Conservation (phyloP, 192 early-diverging fungal species). For the Coemansia sp. region DNA sequence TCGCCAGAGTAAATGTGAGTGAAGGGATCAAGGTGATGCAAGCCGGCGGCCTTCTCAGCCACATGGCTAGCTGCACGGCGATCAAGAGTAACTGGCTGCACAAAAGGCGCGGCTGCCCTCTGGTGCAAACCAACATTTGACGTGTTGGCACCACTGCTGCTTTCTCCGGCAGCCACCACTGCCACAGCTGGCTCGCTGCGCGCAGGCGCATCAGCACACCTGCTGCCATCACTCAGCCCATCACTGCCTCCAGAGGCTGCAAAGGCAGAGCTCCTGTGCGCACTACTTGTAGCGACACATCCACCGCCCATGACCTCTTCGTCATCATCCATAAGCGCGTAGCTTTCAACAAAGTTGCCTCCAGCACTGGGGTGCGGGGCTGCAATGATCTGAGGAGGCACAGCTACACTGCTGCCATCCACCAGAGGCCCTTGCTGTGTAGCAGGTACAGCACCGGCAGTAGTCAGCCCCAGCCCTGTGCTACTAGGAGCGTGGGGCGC, state of each 20-base stretch:
- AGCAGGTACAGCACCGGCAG: not conserved
- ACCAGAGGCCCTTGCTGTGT: not conserved
- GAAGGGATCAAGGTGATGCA: not conserved
- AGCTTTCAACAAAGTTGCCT: not conserved
- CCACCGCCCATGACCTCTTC: conserved; percentile 32
- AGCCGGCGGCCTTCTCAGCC: not conserved
- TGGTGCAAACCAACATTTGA: not conserved
- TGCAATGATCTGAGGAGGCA: not conserved
- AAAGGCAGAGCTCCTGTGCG: not conserved
- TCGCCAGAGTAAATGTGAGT: not conserved
- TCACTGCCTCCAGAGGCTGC: not conserved
- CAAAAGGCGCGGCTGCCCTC: not conserved
- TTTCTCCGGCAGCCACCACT: not conserved
- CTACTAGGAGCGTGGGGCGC: not conserved
- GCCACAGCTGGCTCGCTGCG: conserved; percentile 4
- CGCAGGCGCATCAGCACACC: not conserved
- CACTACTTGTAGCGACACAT: conserved; percentile 6
- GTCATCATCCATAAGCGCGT: conserved; percentile 1
- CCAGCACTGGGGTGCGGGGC: not conserved
- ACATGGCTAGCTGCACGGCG: not conserved
- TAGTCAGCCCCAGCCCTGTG: conserved; percentile 3
- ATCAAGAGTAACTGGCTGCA: not conserved
- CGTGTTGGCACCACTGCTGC: not conserved
- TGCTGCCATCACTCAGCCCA: not conserved
- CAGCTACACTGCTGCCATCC: not conserved